phyloP scores from a whole-genome alignment of 2,329 filamentous ascomycete genomes.

The Clarireedia paspali region DNA sequence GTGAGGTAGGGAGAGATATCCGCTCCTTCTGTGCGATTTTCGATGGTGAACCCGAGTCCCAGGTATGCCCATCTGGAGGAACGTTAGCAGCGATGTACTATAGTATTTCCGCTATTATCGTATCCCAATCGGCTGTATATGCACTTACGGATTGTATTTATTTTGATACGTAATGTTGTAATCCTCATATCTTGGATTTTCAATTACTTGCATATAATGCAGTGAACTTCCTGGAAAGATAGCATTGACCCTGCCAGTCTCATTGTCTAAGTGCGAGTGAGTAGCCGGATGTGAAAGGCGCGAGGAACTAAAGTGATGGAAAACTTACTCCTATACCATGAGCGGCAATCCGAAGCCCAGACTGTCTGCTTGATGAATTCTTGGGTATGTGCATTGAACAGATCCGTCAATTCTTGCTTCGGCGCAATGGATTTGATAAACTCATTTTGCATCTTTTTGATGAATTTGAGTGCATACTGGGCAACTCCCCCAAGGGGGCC shows the following conservation, averaged over 20 bases:
- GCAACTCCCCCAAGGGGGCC: constrained; percentile 14
- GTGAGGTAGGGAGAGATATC: constrained; percentile 3
- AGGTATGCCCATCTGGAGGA: constrained; percentile 6
- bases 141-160: constrained; percentile 1
- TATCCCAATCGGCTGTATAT: background rate
- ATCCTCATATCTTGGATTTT: constrained; percentile 36
- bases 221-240: constrained; percentile 44
- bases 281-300: background rate
- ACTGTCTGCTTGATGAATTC: constrained; percentile 46
- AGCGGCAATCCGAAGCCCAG: constrained; percentile 36
- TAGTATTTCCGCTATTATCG: too few species aligned
- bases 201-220: constrained; percentile 39
- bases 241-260: constrained; percentile 38
- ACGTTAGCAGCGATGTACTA: background rate
- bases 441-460: constrained; percentile 36
- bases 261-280: constrained; percentile 29
- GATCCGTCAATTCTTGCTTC: constrained; percentile 38
- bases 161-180: constrained; percentile 36
- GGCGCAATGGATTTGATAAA: constrained; percentile 40
- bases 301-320: background rate
- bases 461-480: constrained; percentile 22
- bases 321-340: constrained; percentile 22
- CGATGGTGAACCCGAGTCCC: background rate
- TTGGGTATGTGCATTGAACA: constrained; percentile 42
- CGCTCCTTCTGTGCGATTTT: background rate